A percentile compares a stretch with the other conserved stretches of the same genome.
Conservation (phyloP, 129 eudicot species). For the Tagetes erecta region DNA sequence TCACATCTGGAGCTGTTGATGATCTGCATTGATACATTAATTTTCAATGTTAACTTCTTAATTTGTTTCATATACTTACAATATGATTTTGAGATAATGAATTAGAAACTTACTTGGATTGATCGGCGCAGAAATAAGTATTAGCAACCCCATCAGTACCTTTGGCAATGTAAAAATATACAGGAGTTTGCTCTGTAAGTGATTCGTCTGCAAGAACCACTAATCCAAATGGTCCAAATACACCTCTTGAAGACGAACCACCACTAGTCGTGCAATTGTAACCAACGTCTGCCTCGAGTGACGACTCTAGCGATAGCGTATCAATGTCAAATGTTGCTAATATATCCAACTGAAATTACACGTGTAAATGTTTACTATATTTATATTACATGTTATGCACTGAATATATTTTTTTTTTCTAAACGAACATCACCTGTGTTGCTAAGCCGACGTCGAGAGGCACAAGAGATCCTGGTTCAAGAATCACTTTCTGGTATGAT, state of each 20-base stretch:
- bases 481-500: constrained; percentile 33
- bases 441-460: constrained; percentile 59
- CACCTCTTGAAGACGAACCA: constrained; percentile 65
- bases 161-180: constrained; percentile 75
- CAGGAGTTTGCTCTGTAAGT: constrained; percentile 65
- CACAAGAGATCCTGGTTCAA: constrained; percentile 74
- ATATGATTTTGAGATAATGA: not conserved
- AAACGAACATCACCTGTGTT: constrained; percentile 54
- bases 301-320: constrained; percentile 34
- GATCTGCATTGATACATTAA: constrained; percentile 47
- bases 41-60: not conserved
- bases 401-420: not conserved
- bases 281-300: constrained; percentile 48
- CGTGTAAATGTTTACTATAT: not conserved
- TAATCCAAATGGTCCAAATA: constrained; percentile 83
- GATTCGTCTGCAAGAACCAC: constrained; percentile 71
- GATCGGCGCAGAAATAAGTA: constrained; percentile 76
- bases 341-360: constrained; percentile 65
- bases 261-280: constrained; percentile 72
- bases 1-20: constrained; percentile 72
- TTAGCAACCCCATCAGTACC: constrained; percentile 51
- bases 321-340: constrained; percentile 63
- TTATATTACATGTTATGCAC: not conserved
- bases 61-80: not conserved
- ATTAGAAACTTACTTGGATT: constrained; percentile 49